A percentile compares a stretch with the other conserved stretches of the same genome.
Conservation (phyloP, 441 rosid genomes). For the Erodium trifolium region DNA sequence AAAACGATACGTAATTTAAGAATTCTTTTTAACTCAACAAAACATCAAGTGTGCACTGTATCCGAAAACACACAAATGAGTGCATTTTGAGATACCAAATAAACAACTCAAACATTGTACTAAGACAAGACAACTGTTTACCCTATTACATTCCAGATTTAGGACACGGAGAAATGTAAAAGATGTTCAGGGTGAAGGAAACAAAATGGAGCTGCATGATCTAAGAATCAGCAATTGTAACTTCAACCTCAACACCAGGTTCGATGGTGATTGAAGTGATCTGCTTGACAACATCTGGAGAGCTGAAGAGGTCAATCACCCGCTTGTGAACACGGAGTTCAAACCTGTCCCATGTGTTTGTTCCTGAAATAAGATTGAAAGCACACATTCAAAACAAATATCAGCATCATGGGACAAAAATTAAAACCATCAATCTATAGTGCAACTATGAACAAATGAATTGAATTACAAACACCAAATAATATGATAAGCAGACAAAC, state of each 20-base stretch:
- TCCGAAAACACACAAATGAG: too few relatives aligned
- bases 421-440: too few relatives aligned
- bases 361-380: slow-evolving; percentile 25
- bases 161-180: not conserved
- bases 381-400: not conserved
- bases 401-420: not conserved
- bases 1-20: not conserved
- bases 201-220: not conserved
- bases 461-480: too few relatives aligned
- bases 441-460: too few relatives aligned
- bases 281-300: slow-evolving; percentile 54
- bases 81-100: too few relatives aligned
- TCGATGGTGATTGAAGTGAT: slow-evolving; percentile 52
- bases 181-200: not conserved
- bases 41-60: not conserved
- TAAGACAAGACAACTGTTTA: not conserved
- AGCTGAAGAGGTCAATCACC: slow-evolving; percentile 51
- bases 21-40: not conserved
- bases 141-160: not conserved
- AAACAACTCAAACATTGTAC: not conserved
- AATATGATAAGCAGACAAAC: too few relatives aligned
- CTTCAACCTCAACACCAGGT: slow-evolving; percentile 59
- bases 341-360: slow-evolving; percentile 53
- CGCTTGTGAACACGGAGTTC: slow-evolving; percentile 56
- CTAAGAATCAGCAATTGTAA: slow-evolving; percentile 47